A percentile compares a stretch with the other conserved stretches of the same genome.
phyloP scores from a whole-genome alignment of 2,329 filamentous ascomycete species.

The Fonsecaea erecta region DNA sequence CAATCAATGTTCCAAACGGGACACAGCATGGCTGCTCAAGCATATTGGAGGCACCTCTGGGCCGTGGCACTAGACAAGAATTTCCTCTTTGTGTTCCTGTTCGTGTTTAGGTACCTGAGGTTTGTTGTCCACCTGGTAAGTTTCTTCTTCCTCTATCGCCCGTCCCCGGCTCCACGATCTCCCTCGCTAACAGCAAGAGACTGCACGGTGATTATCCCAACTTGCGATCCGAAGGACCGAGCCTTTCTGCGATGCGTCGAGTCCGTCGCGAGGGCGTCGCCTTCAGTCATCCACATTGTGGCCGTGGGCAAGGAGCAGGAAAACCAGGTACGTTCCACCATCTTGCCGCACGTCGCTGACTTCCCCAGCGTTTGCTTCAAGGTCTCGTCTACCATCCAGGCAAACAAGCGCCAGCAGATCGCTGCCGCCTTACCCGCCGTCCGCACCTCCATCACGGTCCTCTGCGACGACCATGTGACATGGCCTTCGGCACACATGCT shows the following conservation, averaged over 20 bases:
- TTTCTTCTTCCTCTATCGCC: slow-evolving; percentile 50
- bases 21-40: not conserved
- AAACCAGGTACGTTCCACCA: slow-evolving; percentile 17
- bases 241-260: slow-evolving; percentile 52
- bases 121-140: slow-evolving; percentile 51
- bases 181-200: slow-evolving; percentile 47
- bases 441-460: slow-evolving; percentile 50
- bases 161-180: slow-evolving; percentile 38
- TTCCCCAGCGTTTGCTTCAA: slow-evolving; percentile 29
- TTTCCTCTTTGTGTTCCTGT: slow-evolving; percentile 45
- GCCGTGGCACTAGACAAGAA: slow-evolving; percentile 3
- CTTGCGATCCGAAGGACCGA: slow-evolving; percentile 50
- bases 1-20: not conserved
- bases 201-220: slow-evolving; percentile 59
- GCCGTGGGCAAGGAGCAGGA: slow-evolving; percentile 47
- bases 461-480: slow-evolving; percentile 60
- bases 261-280: slow-evolving; percentile 48
- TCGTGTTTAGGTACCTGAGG: slow-evolving; percentile 54
- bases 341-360: slow-evolving; percentile 1
- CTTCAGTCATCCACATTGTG: slow-evolving; percentile 51
- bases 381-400: slow-evolving; percentile 42
- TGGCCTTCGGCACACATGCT: slow-evolving; percentile 53
- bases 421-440: slow-evolving; percentile 47
- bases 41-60: not conserved
- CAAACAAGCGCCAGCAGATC: slow-evolving; percentile 59